A percentile compares a stretch with the other conserved stretches of the same genome.
Conservation (phyloP, 2,329 filamentous ascomycete species). For the Hysterium pulicare region DNA sequence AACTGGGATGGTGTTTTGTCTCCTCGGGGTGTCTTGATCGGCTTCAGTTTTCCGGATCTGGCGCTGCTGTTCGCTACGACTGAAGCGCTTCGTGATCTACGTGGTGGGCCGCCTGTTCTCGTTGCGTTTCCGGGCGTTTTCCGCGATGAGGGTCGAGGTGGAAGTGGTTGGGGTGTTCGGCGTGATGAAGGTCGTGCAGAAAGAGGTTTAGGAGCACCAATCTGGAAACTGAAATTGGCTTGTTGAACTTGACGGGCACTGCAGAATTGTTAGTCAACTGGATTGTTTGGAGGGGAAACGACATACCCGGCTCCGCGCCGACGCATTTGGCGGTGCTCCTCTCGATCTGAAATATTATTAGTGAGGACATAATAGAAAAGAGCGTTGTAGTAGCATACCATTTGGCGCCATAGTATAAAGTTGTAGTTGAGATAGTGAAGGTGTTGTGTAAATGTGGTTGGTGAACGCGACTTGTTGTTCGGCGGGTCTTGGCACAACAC, state of each 20-base stretch:
- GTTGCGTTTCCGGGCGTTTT: constrained; percentile 19
- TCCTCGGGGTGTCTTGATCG: constrained; percentile 14
- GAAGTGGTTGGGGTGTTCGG: constrained; percentile 16
- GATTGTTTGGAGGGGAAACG: constrained; percentile 6
- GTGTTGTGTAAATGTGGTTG: no score
- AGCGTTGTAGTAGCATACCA: constrained; percentile 16
- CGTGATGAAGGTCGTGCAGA: constrained; percentile 22
- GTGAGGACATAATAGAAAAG: constrained; percentile 1
- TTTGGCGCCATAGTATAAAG: constrained; percentile 28
- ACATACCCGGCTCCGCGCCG: constrained; percentile 56
- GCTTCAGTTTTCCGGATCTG: constrained; percentile 8
- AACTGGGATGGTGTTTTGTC: constrained; percentile 2
- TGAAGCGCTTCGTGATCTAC: constrained; percentile 27
- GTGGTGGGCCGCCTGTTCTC: constrained; percentile 15
- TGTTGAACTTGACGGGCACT: constrained; percentile 46
- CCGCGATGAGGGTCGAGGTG: constrained; percentile 20
- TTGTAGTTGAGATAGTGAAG: constrained; percentile 13
- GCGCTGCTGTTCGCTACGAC: constrained; percentile 20
- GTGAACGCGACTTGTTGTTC: constrained; percentile 16
- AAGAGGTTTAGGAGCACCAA: constrained; percentile 29
- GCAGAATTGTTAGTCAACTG: constrained; percentile 17
- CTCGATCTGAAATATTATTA: constrained; percentile 41
- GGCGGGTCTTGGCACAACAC: constrained; percentile 13
- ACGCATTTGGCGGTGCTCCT: constrained; percentile 55
- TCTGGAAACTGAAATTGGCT: constrained; percentile 51